A percentile compares a stretch with the other conserved stretches of the same genome.
phyloP scores from a whole-genome alignment of 208 protist genomes.

The Crithidia sp. region DNA sequence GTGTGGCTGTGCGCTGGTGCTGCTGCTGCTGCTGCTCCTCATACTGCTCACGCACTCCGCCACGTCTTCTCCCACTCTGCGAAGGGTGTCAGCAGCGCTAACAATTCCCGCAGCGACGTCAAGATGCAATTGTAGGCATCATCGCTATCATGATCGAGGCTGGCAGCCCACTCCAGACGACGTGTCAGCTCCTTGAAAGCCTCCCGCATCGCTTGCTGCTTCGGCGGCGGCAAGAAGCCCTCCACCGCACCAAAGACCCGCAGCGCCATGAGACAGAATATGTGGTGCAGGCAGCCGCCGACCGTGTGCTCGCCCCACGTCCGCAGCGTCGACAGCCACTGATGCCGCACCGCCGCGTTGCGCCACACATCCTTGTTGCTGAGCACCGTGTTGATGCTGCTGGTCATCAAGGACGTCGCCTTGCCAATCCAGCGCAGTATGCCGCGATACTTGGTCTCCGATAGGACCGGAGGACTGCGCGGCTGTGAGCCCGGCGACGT shows the following conservation, averaged over 20 bases:
- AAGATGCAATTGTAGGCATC: slow-evolving; percentile 3
- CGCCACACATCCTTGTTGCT: slow-evolving; percentile 9
- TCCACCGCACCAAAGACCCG: slow-evolving; percentile 36
- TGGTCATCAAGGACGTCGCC: slow-evolving; percentile 17
- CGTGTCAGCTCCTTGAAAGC: slow-evolving; percentile 13
- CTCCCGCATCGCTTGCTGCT: slow-evolving; percentile 27
- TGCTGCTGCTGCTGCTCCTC: not conserved
- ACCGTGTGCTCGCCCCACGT: slow-evolving; percentile 30
- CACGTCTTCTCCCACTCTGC: slow-evolving; percentile 17
- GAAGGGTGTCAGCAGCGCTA: slow-evolving; percentile 12
- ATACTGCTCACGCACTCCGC: not conserved
- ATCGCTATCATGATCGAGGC: not conserved
- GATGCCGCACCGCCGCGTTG: slow-evolving; percentile 22
- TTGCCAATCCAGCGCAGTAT: slow-evolving; percentile 30
- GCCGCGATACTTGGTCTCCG: slow-evolving; percentile 26
- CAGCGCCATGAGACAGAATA: slow-evolving; percentile 49
- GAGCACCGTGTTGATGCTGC: not conserved
- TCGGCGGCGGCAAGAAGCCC: slow-evolving; percentile 8
- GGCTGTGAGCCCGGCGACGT: not conserved
- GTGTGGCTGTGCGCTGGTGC: not conserved
- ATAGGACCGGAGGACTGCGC: not conserved
- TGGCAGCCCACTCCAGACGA: not conserved
- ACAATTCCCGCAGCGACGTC: slow-evolving; percentile 1
- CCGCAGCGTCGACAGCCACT: slow-evolving; percentile 26
- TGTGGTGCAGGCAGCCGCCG: slow-evolving; percentile 40